Base-by-base conservation (phyloP, 164 flowering plant genomes). In the Nelumbo lutea region DNA sequence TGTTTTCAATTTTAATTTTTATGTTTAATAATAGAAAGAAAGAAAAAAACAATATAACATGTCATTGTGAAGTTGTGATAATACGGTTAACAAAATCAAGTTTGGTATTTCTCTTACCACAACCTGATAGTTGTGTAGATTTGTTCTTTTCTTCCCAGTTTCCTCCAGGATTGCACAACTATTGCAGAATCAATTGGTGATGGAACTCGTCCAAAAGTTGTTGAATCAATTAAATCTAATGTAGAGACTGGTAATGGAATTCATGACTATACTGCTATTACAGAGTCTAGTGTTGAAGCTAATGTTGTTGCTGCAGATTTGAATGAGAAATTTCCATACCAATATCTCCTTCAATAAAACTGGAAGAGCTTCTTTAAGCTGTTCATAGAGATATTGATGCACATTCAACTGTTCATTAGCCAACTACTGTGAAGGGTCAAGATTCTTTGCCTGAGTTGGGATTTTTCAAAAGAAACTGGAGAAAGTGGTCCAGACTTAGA, bases 381-480 rank as follows among this genome's bases (percentile, higher is more conserved):
- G 65, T 13, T 45, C 64, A 53, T 53, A 75, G 71, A 38, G 65
- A 52, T 44, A 65, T 9, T 39, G 69, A 63, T 59, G 74, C 40
- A 9, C 10, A 9, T 38, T 59, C 39, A 11, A 7, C 38, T 6
- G 60, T 61, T 53, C 47, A 7, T 69, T 58, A 70, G 52, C 39
- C 59, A 42, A 15, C 44, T 55, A 56, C 73, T 42, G 14, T 47
- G 42, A 70, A 55, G 64, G 68, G 75, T 56, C 78, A 70, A 59
- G 68, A 67, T 65, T 60, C 81, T 42, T 45, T 59, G 44, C 38
- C 71, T 76, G 74, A 83, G 65, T 62, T 42, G n/a, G 87, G 88
- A 0, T 39, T 82, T 46, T 73, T 85, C 4, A 72, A 27, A 57
- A 82, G 67, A 67, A 58, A 81, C 5, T 78, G 85, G 85, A 78